Conservation (phyloP, 768 basidiomycete genomes). For the Suillus ampliporus region DNA sequence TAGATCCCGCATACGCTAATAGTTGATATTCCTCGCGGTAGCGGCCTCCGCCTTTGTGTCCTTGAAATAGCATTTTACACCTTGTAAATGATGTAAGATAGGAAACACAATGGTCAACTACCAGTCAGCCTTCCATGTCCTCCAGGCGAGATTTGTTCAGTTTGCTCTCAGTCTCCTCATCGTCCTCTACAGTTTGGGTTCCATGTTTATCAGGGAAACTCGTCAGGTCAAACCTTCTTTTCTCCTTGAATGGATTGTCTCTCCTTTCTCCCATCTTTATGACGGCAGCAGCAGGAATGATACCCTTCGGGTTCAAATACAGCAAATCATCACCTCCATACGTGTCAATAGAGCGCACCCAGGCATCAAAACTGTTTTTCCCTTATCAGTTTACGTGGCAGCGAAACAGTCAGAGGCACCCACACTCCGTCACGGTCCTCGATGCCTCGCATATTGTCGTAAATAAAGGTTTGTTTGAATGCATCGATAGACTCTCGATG, state of each 20-base stretch:
- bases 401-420: conserved; percentile 35
- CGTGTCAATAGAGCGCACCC: conserved; percentile 76
- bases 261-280: conserved; percentile 64
- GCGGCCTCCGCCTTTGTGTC: background rate
- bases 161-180: conserved; percentile 40
- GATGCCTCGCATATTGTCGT: conserved; percentile 82
- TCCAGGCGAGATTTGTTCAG: conserved; percentile 50
- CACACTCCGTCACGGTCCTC: conserved; percentile 82
- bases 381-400: conserved; percentile 2
- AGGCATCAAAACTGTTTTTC: conserved; percentile 74
- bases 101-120: background rate
- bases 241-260: conserved; percentile 69
- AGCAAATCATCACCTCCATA: conserved; percentile 80
- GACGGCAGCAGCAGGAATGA: conserved; percentile 73
- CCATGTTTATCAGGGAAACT: conserved; percentile 39
- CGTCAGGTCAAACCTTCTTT: conserved; percentile 69
- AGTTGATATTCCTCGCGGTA: too few relatives aligned
- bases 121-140: conserved; percentile 57
- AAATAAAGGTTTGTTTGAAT: conserved; percentile 89
- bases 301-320: conserved; percentile 79
- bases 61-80: conserved; percentile 7
- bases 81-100: conserved; percentile 9
- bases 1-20: too few relatives aligned
- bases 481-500: conserved; percentile 70
- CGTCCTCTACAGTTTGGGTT: conserved; percentile 39